Evolutionary conservation across 768 basidiomycete genomes (phyloP).

Genomic region (Hydnum rufescens): DNA sequence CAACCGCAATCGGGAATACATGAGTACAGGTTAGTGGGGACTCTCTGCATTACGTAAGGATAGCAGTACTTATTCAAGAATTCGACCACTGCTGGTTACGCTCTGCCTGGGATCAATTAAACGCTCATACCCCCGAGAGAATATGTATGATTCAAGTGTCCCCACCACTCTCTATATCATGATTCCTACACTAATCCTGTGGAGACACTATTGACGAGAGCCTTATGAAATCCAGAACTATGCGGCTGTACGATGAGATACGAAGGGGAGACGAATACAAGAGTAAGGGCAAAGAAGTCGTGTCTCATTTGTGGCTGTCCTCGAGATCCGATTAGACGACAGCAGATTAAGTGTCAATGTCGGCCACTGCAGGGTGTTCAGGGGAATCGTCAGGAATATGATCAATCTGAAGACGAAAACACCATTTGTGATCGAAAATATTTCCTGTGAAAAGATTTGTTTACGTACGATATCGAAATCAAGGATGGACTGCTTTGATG

Average conservation of each 20-base stretch:
- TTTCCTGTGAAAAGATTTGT: background rate
- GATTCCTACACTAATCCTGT: too few species aligned
- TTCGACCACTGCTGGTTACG: too few species aligned
- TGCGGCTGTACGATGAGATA: background rate
- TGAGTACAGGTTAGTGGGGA: too few species aligned
- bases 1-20: too few species aligned
- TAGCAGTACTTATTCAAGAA: too few species aligned
- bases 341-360: background rate
- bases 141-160: too few species aligned
- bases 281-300: background rate
- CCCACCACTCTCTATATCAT: too few species aligned
- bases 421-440: background rate
- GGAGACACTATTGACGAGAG: too few species aligned
- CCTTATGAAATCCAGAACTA: too few species aligned
- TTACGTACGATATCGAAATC: slow-evolving; percentile 43
- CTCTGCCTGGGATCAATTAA: too few species aligned
- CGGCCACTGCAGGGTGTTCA: background rate
- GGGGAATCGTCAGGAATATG: background rate
- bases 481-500: slow-evolving; percentile 51
- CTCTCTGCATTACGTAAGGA: too few species aligned
- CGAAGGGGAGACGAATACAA: background rate
- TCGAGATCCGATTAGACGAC: background rate
- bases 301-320: background rate
- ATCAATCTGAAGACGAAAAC: background rate
- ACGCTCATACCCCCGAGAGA: too few species aligned